Percentiles rank a stretch among this genome's conserved stretches.
phyloP scores from a whole-genome alignment of 2,329 filamentous ascomycete genomes.

The Tolypocladium ovalisporum region DNA sequence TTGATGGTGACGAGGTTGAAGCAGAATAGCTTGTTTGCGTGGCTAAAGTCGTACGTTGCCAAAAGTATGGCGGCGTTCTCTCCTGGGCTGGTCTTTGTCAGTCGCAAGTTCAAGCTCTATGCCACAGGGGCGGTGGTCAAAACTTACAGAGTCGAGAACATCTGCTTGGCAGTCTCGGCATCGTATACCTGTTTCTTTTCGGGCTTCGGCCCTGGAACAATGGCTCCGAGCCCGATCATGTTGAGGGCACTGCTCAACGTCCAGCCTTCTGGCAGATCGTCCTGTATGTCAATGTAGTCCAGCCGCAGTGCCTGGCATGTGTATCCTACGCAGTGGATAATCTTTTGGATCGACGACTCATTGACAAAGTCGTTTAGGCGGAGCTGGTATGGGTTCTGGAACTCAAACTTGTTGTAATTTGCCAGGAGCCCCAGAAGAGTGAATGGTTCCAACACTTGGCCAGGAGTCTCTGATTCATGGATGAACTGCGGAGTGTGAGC shows the following conservation, averaged over 20 bases:
- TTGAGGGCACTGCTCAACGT: conserved; percentile 67
- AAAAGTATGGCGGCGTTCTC: conserved; percentile 71
- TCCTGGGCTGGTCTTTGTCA: conserved; percentile 48
- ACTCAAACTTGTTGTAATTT: conserved; percentile 99
- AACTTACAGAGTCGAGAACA: conserved; percentile 69
- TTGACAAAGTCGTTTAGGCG: conserved; percentile 94
- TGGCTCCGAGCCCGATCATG: conserved; percentile 72
- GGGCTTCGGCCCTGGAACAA: conserved; percentile 58
- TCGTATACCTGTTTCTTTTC: conserved; percentile 50
- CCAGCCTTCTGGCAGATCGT: conserved; percentile 88
- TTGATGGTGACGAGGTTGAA: conserved; percentile 63
- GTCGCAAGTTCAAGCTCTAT: conserved; percentile 2
- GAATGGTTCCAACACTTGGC: conserved; percentile 62
- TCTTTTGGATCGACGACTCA: conserved; percentile 72
- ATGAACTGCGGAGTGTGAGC: conserved; percentile 47
- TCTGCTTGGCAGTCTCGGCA: conserved; percentile 68
- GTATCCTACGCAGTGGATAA: conserved; percentile 64
- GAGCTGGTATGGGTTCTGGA: conserved; percentile 89
- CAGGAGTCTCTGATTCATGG: conserved; percentile 60
- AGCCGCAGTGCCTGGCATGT: conserved; percentile 59
- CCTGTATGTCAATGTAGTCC: conserved; percentile 75
- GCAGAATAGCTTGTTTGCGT: conserved; percentile 92
- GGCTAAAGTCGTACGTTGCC: conserved; percentile 83
- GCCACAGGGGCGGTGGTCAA: not conserved
- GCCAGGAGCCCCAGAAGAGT: conserved; percentile 75